Conservation (phyloP, 2,329 filamentous ascomycete species). For the Arthrobotrys conoides region DNA sequence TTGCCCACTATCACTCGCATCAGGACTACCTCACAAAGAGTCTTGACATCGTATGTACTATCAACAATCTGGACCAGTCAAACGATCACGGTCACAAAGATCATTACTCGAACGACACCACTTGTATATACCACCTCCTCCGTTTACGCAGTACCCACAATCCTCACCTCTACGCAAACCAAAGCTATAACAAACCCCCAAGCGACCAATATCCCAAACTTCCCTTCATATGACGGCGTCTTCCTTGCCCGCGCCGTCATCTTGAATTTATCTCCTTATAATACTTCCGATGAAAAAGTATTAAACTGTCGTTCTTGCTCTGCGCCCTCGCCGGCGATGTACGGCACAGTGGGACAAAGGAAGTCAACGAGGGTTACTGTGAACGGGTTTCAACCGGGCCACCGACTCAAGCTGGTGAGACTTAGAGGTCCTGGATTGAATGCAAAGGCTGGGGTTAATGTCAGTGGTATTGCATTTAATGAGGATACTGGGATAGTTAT, state of each 20-base stretch:
- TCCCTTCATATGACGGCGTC: constrained; percentile 16
- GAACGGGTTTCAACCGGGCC: constrained; percentile 45
- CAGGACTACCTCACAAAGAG: constrained; percentile 21
- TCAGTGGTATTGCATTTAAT: constrained; percentile 48
- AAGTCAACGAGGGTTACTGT: constrained; percentile 20
- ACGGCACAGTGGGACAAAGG: constrained; percentile 18
- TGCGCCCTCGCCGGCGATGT: constrained; percentile 1
- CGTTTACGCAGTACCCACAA: background rate
- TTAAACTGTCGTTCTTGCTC: constrained; percentile 48
- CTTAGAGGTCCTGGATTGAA: constrained; percentile 48
- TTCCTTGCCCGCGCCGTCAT: constrained; percentile 55
- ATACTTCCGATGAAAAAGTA: constrained; percentile 31
- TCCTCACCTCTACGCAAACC: constrained; percentile 2
- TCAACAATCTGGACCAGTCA: constrained; percentile 8
- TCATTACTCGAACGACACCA: constrained; percentile 4
- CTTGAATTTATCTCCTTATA: constrained; percentile 47
- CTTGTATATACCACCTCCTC: constrained; percentile 9
- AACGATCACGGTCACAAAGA: background rate
- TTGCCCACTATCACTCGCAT: background rate
- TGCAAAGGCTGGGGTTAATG: constrained; percentile 42
- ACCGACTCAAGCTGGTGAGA: constrained; percentile 38
- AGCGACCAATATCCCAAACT: background rate
- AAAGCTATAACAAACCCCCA: background rate
- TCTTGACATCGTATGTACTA: background rate
- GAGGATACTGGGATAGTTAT: constrained; percentile 27